A percentile compares a stretch with the other conserved stretches of the same genome.
Evolutionary conservation across 352 stramenopile species (phyloP).

Genomic region (Pythium periplocum): DNA sequence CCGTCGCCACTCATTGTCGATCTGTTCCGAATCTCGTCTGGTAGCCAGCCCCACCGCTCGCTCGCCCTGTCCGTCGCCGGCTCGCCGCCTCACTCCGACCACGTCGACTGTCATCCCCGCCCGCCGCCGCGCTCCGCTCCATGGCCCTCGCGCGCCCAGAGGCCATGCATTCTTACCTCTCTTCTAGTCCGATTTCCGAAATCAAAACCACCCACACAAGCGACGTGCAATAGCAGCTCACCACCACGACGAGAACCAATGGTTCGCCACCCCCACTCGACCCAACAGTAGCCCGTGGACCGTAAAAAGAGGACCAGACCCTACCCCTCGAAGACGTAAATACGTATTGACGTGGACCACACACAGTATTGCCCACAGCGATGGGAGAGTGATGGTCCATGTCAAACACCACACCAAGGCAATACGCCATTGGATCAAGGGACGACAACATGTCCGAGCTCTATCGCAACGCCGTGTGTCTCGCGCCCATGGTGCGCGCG

Average conservation of each 20-base stretch:
- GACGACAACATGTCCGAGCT: conserved; percentile 31
- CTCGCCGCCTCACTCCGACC: too few relatives aligned
- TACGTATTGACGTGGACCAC: background rate
- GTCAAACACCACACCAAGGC: background rate
- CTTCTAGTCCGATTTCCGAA: conserved; percentile 87
- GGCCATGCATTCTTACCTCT: conserved; percentile 45
- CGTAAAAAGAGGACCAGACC: conserved; percentile 6
- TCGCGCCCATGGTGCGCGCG: conserved; percentile 94
- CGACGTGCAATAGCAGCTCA: background rate
- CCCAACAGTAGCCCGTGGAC: background rate
- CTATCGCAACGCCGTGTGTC: conserved; percentile 69
- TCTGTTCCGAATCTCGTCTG: too few relatives aligned
- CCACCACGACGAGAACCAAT: conserved; percentile 26
- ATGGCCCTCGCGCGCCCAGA: too few relatives aligned
- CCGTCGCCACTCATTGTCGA: too few relatives aligned
- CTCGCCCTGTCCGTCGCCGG: too few relatives aligned
- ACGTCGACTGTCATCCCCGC: too few relatives aligned
- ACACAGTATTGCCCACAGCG: background rate
- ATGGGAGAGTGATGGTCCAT: conserved; percentile 13
- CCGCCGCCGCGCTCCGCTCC: too few relatives aligned
- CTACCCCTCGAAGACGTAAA: conserved; percentile 4
- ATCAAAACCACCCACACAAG: conserved; percentile 30
- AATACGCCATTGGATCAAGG: background rate
- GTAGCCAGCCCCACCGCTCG: too few relatives aligned
- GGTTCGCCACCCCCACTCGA: conserved; percentile 15